Evolutionary conservation across 83 land plant species (phyloP).

Genomic region (Isoetes engelmannii): DNA sequence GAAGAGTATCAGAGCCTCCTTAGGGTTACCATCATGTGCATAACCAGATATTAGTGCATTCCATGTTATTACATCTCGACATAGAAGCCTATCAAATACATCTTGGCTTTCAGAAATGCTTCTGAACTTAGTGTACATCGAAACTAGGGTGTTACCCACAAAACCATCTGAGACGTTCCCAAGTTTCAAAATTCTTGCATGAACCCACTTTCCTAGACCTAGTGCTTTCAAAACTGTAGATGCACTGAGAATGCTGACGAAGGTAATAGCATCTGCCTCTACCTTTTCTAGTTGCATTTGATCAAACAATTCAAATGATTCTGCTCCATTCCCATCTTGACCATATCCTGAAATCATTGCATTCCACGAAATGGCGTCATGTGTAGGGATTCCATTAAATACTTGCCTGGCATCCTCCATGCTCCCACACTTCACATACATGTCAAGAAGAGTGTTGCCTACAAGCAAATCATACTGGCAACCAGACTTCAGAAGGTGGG

Average conservation of each 20-base stretch:
- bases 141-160: constrained; percentile 12
- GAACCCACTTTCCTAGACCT: constrained; percentile 29
- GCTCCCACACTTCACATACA: constrained; percentile 20
- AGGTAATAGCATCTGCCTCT: constrained; percentile 33
- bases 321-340: constrained; percentile 21
- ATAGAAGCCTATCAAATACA: constrained; percentile 14
- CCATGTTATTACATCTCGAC: constrained; percentile 16
- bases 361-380: constrained; percentile 51
- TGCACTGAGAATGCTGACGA: constrained; percentile 44
- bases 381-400: constrained; percentile 36
- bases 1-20: constrained; percentile 32
- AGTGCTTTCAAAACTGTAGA: constrained; percentile 31
- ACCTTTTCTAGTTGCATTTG: constrained; percentile 32
- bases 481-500: neutral
- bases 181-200: constrained; percentile 6
- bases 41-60: constrained; percentile 15
- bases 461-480: constrained; percentile 1
- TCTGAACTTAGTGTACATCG: constrained; percentile 13
- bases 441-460: constrained; percentile 16
- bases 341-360: constrained; percentile 44
- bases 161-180: constrained; percentile 10
- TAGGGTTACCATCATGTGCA: neutral
- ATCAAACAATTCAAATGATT: constrained; percentile 33
- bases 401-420: constrained; percentile 10
- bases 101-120: constrained; percentile 1